A percentile compares a stretch with the other conserved stretches of the same genome.
Conservation (phyloP, 345 rosid species). For the Salix viminalis region DNA sequence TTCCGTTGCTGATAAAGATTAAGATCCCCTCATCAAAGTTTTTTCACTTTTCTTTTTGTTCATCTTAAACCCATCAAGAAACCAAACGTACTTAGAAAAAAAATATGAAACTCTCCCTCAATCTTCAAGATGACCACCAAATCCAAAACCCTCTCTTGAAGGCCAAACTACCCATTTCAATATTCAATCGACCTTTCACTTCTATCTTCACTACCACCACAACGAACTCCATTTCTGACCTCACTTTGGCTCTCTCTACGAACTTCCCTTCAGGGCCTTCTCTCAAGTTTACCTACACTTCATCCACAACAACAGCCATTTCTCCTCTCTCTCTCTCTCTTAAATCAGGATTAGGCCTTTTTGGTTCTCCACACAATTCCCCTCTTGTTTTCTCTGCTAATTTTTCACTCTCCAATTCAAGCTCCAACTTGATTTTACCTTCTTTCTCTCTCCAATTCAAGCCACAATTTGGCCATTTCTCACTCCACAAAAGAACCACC, state of each 20-base stretch:
- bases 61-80: not conserved
- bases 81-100: not conserved
- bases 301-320: conserved; percentile 16
- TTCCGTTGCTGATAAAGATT: not conserved
- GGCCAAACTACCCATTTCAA: conserved; percentile 48
- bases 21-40: not conserved
- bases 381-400: conserved; percentile 56
- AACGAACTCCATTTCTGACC: conserved; percentile 21
- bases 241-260: conserved; percentile 48
- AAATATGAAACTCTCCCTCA: conserved; percentile 51
- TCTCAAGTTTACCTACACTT: conserved; percentile 39
- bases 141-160: conserved; percentile 30
- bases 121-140: conserved; percentile 28
- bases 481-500: conserved; percentile 37
- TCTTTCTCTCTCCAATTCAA: conserved; percentile 57
- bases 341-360: conserved; percentile 61
- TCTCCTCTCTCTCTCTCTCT: conserved; percentile 47
- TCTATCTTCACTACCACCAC: conserved; percentile 31
- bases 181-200: conserved; percentile 49
- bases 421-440: conserved; percentile 29
- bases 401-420: conserved; percentile 35
- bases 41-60: not conserved
- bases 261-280: conserved; percentile 58
- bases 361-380: conserved; percentile 55
- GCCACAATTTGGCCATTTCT: conserved; percentile 57